These are phyloP conservation scores for Plasmodium yoelii DNA, from an alignment of 169 alveolate species.

Conservation along the genomic window DNA sequence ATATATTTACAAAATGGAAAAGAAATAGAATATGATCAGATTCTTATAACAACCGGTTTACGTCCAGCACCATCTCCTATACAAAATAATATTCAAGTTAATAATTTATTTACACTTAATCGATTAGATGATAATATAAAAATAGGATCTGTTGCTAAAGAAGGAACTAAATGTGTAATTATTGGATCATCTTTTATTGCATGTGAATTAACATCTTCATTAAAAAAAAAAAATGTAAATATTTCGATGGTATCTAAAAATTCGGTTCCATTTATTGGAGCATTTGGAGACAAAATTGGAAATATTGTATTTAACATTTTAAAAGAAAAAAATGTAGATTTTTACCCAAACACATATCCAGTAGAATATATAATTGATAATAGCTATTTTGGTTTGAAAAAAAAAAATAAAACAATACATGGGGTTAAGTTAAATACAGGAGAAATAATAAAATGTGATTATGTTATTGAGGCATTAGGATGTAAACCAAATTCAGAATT, in stretches of 20 bases:
- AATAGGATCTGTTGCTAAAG: conserved; percentile 76
- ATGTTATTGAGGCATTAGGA: conserved; percentile 87
- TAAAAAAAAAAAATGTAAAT: conserved; percentile 79
- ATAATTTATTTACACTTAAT: conserved; percentile 81
- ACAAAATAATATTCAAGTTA: not conserved
- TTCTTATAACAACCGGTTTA: conserved; percentile 83
- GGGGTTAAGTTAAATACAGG: conserved; percentile 80
- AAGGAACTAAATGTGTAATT: conserved; percentile 78
- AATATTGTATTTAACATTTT: conserved; percentile 75
- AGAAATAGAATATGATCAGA: conserved; percentile 81
- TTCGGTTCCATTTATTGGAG: conserved; percentile 74
- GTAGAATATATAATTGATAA: conserved; percentile 61
- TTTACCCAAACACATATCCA: conserved; percentile 73
- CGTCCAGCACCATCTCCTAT: conserved; percentile 73
- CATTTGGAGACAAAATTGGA: conserved; percentile 82
- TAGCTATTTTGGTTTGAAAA: conserved; percentile 10
- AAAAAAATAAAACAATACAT: conserved; percentile 75
- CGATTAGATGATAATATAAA: conserved; percentile 75
- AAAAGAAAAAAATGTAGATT: conserved; percentile 77
- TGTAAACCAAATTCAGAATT: conserved; percentile 79
- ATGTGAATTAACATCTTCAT: conserved; percentile 84
- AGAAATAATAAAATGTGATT: conserved; percentile 81
- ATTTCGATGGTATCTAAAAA: conserved; percentile 81
- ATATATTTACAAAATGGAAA: conserved; percentile 81
- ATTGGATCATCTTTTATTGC: conserved; percentile 87